A percentile compares a stretch with the other conserved stretches of the same genome.
Conservation (phyloP, 345 rosid species). For the Syzygium oleosum region DNA sequence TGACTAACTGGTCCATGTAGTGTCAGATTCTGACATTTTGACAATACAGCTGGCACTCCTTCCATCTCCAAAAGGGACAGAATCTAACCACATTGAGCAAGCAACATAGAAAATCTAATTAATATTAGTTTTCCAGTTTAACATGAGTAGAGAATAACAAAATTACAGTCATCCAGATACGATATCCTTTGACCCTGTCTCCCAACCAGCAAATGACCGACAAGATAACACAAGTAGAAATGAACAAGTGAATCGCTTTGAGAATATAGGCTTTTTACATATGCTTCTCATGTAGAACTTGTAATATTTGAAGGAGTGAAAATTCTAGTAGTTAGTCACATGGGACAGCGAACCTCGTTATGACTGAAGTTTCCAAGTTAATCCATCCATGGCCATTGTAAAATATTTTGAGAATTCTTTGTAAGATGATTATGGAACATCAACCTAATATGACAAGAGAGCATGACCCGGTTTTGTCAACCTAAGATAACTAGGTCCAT, state of each 20-base stretch:
- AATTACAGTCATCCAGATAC: not conserved
- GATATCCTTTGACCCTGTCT: too few species aligned
- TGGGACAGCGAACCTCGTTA: not conserved
- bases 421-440: not conserved
- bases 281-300: not conserved
- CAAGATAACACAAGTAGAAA: not conserved
- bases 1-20: not conserved
- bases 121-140: not conserved
- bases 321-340: not conserved
- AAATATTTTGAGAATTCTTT: not conserved
- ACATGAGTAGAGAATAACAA: not conserved
- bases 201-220: too few species aligned
- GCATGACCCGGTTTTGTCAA: not conserved
- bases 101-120: not conserved
- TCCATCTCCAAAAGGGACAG: not conserved
- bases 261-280: not conserved
- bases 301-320: not conserved
- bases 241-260: not conserved
- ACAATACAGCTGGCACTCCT: not conserved
- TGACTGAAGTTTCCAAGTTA: not conserved
- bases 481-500: not conserved
- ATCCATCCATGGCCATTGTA: not conserved
- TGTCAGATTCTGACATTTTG: not conserved
- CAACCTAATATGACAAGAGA: not conserved
- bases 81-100: not conserved